phyloP scores from a whole-genome alignment of 768 basidiomycete genomes.

The Ephemerocybe angulata region DNA sequence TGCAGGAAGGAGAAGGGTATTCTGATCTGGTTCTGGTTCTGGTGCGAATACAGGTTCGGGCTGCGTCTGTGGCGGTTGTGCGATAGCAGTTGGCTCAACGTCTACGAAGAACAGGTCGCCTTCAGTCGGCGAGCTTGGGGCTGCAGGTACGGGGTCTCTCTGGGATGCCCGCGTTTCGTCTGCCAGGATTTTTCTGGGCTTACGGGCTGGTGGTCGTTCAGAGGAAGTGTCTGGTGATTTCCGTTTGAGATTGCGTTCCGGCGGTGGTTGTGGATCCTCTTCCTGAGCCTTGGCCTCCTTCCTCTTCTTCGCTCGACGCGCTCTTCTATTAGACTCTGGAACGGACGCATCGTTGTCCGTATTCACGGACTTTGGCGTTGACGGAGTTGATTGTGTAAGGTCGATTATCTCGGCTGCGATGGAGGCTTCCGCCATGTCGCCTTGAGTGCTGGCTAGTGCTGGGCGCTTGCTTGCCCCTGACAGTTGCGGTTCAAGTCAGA shows the following conservation, averaged over 20 bases:
- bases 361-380: background rate
- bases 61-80: slow-evolving; percentile 16
- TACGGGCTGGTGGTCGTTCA: slow-evolving; percentile 1
- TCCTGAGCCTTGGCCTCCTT: slow-evolving; percentile 24
- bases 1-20: slow-evolving; percentile 54
- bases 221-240: slow-evolving; percentile 16
- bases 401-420: slow-evolving; percentile 28
- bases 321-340: slow-evolving; percentile 11
- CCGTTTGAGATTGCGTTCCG: slow-evolving; percentile 5
- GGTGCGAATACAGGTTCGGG: background rate
- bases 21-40: slow-evolving; percentile 3
- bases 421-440: background rate
- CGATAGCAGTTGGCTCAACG: slow-evolving; percentile 34
- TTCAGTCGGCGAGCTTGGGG: background rate
- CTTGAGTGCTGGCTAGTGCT: background rate
- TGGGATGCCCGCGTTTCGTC: background rate
- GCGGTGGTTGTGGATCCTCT: slow-evolving; percentile 7
- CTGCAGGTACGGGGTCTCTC: background rate
- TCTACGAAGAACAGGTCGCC: slow-evolving; percentile 50
- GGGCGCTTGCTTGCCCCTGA: background rate
- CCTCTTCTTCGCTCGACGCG: slow-evolving; percentile 18
- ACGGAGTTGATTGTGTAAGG: slow-evolving; percentile 22
- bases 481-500: background rate
- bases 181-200: slow-evolving; percentile 9
- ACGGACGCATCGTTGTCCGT: background rate